These are phyloP conservation scores for Cryoendolithus antarcticus DNA, from an alignment of 2,329 filamentous ascomycete species.

Conservation along the genomic window DNA sequence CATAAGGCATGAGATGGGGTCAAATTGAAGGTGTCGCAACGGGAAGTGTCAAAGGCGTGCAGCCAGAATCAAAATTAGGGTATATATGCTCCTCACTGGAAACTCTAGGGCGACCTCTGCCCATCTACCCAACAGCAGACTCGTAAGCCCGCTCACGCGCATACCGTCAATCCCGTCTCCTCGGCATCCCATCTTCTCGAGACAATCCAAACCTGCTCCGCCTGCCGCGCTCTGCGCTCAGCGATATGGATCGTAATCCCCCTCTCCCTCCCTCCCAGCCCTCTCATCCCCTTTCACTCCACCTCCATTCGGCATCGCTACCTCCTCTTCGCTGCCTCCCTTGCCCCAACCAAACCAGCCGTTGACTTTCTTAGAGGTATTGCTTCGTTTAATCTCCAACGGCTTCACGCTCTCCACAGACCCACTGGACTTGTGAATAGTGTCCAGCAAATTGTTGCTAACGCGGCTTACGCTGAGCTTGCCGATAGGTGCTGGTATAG, in stretches of 20 bases:
- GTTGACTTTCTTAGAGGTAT: constrained; percentile 6
- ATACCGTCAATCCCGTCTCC: background rate
- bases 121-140: background rate
- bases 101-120: background rate
- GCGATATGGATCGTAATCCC: constrained; percentile 10
- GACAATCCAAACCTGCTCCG: background rate
- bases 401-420: constrained; percentile 1
- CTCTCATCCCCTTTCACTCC: background rate
- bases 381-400: background rate
- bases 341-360: constrained; percentile 9
- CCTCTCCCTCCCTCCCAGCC: background rate
- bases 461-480: background rate
- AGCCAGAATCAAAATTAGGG: background rate
- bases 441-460: background rate
- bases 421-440: background rate
- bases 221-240: background rate
- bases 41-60: too few species aligned
- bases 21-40: too few species aligned
- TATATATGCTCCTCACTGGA: background rate
- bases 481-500: background rate
- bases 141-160: background rate
- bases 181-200: background rate
- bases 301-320: constrained; percentile 1
- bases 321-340: constrained; percentile 3
- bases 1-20: too few species aligned